Percentiles rank a stretch among this genome's conserved stretches.
These are phyloP conservation scores for Lepidium africanum DNA, from an alignment of 345 rosid genomes.

Conservation along the genomic window DNA sequence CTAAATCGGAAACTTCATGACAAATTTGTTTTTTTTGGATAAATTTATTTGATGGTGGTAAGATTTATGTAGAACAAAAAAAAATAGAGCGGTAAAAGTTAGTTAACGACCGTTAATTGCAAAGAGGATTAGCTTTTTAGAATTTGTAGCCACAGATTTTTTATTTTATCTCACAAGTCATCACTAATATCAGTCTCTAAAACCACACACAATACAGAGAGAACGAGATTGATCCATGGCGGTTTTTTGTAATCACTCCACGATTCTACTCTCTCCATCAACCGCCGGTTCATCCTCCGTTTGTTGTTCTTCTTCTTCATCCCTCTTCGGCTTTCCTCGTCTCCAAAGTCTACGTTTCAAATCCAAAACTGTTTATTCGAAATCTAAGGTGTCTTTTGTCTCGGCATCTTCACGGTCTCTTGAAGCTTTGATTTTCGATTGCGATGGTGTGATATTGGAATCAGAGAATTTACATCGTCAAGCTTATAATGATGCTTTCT, in stretches of 20 bases:
- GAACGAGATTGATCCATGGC: conserved; percentile 21
- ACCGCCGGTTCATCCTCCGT: conserved; percentile 1
- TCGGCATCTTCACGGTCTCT: conserved; percentile 49
- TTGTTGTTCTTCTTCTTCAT: conserved; percentile 16
- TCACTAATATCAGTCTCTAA: background rate
- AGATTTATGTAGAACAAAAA: background rate
- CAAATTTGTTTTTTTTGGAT: background rate
- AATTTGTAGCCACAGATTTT: conserved; percentile 14
- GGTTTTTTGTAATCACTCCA: conserved; percentile 13
- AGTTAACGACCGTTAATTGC: conserved; percentile 10
- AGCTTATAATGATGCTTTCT: conserved; percentile 91
- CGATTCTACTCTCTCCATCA: conserved; percentile 19
- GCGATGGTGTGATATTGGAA: conserved; percentile 90
- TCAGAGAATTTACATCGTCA: conserved; percentile 91
- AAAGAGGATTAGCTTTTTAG: background rate
- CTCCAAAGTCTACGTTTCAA: conserved; percentile 22
- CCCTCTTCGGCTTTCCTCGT: conserved; percentile 4
- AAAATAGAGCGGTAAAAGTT: conserved; percentile 9
- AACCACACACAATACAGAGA: conserved; percentile 2
- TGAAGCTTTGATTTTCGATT: conserved; percentile 77
- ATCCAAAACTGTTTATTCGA: background rate
- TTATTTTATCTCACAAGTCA: background rate
- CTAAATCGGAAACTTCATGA: too few species aligned
- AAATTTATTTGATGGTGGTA: background rate
- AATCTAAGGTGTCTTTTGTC: conserved; percentile 1